Percentiles rank a stretch among this genome's conserved stretches.
phyloP scores from a whole-genome alignment of 2,329 filamentous ascomycete genomes.

The Colletotrichum sp. region DNA sequence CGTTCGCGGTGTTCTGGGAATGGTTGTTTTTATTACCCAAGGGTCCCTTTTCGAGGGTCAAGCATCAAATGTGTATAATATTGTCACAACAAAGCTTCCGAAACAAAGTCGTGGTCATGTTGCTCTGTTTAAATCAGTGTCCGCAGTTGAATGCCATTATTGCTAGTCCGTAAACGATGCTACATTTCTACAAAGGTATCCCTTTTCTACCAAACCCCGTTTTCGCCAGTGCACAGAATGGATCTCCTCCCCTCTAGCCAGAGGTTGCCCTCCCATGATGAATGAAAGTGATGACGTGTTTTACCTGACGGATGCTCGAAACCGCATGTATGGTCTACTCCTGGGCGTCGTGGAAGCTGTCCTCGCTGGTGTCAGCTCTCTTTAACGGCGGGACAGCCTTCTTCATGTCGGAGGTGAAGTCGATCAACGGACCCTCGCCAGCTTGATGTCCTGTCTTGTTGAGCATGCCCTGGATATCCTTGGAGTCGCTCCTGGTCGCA shows the following conservation, averaged over 20 bases:
- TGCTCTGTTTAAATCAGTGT: not conserved
- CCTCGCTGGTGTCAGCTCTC: slow-evolving; percentile 36
- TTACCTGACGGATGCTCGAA: not conserved
- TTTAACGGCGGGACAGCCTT: slow-evolving; percentile 34
- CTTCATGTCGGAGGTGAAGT: slow-evolving; percentile 61
- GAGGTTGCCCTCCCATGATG: slow-evolving; percentile 8
- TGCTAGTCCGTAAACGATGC: slow-evolving; percentile 8
- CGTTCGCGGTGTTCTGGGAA: slow-evolving; percentile 14
- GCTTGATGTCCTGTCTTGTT: slow-evolving; percentile 50
- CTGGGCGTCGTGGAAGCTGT: slow-evolving; percentile 44
- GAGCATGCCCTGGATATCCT: slow-evolving; percentile 50
- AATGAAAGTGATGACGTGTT: slow-evolving; percentile 11
- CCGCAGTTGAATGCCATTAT: slow-evolving; percentile 15
- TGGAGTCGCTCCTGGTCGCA: not conserved
- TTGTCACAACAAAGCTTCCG: not conserved
- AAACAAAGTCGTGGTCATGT: not conserved
- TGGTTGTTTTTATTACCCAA: not conserved
- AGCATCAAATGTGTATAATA: slow-evolving; percentile 1
- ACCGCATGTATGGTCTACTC: slow-evolving; percentile 23
- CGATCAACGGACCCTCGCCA: slow-evolving; percentile 53
- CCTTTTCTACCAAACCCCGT: slow-evolving; percentile 16
- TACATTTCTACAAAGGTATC: slow-evolving; percentile 19
- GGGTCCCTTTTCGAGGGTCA: not conserved
- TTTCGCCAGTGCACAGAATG: slow-evolving; percentile 15
- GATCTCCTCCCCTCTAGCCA: not conserved